Evolutionary conservation across 1,284 basidiomycete genomes (phyloP).

Genomic region (Apiotrichum domesticum): DNA sequence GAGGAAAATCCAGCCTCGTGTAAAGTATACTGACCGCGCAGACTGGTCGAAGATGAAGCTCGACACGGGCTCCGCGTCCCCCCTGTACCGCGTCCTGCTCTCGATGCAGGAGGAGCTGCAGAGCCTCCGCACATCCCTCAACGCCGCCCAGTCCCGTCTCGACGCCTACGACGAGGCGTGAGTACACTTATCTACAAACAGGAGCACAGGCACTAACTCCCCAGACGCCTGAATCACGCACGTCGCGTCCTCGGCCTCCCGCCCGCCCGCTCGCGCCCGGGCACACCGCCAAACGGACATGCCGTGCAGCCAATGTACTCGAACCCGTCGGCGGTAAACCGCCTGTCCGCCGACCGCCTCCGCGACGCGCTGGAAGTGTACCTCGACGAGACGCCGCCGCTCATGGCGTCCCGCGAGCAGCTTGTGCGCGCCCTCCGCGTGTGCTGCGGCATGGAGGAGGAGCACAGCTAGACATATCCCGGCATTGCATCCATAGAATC

Average conservation of each 20-base stretch:
- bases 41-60: conserved; percentile 14
- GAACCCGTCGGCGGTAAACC: conserved; percentile 5
- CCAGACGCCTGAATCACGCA: conserved; percentile 13
- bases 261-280: conserved; percentile 2
- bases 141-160: conserved; percentile 7
- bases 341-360: conserved; percentile 14
- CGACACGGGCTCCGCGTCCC: conserved; percentile 1
- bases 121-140: conserved; percentile 12
- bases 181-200: neutral
- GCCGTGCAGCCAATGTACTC: conserved; percentile 1
- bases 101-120: conserved; percentile 20
- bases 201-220: neutral
- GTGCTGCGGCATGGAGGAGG: conserved; percentile 17
- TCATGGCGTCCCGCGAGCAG: conserved; percentile 11
- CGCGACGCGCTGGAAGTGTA: conserved; percentile 17
- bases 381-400: conserved; percentile 18
- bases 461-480: too few relatives aligned
- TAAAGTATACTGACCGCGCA: neutral
- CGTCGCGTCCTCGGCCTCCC: conserved; percentile 15
- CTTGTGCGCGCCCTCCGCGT: conserved; percentile 16
- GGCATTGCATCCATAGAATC: too few relatives aligned
- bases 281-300: neutral
- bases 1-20: neutral
- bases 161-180: conserved; percentile 15
- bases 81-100: conserved; percentile 17